These are phyloP conservation scores for Plasmodium ovale DNA, from an alignment of 169 alveolate genomes.

Conservation along the genomic window DNA sequence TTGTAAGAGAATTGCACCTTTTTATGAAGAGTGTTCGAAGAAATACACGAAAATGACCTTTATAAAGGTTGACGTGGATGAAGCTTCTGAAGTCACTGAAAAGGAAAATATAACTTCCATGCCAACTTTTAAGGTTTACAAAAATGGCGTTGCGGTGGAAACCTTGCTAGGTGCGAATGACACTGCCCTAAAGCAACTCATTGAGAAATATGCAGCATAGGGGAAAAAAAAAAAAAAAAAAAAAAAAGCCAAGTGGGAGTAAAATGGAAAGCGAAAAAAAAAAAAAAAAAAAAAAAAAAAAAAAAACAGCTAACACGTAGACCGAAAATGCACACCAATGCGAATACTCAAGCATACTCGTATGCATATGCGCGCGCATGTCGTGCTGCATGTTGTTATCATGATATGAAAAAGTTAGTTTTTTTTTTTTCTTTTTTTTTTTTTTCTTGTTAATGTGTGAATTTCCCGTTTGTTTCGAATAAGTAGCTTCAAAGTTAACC, in stretches of 20 bases:
- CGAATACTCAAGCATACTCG: too few species aligned
- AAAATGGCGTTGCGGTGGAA: slow-evolving; percentile 81
- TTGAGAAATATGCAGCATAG: slow-evolving; percentile 70
- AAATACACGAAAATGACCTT: slow-evolving; percentile 78
- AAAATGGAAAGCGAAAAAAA: background rate
- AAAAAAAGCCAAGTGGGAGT: background rate
- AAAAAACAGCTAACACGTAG: background rate
- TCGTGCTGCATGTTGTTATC: background rate
- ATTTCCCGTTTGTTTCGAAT: too few species aligned
- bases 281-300: slow-evolving; percentile 5
- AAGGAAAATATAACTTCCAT: slow-evolving; percentile 83
- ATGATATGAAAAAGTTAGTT: background rate
- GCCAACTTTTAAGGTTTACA: slow-evolving; percentile 87
- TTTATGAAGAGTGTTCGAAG: slow-evolving; percentile 83
- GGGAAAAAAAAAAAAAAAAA: background rate
- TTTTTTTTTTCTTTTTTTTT: background rate
- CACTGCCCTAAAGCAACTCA: slow-evolving; percentile 75
- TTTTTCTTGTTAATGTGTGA: too few species aligned
- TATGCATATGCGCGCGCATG: background rate
- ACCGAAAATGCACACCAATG: background rate
- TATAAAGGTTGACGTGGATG: slow-evolving; percentile 84
- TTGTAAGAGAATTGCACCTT: slow-evolving; percentile 91
- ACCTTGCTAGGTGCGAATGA: slow-evolving; percentile 85
- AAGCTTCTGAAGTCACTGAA: slow-evolving; percentile 81
- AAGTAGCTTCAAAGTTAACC: too few species aligned